Evolutionary conservation across 805 yeast species (phyloP).

Genomic region (Cyberlindnera sargentensis): DNA sequence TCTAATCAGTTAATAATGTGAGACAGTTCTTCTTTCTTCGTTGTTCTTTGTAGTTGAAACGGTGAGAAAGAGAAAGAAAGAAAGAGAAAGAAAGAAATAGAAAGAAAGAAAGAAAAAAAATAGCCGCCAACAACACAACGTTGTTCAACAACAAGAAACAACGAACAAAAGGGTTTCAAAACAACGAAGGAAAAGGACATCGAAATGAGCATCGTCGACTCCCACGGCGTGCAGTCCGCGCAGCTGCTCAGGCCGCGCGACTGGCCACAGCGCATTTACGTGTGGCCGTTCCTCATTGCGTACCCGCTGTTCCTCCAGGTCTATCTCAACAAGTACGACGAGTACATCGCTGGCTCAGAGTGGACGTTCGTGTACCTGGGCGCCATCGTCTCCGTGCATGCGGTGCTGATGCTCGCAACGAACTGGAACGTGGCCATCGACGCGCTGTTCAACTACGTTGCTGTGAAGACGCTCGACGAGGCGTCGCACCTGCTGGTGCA

Average conservation of each 20-base stretch:
- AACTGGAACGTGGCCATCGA: slow-evolving; percentile 79
- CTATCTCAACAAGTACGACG: slow-evolving; percentile 65
- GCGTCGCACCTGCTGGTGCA: slow-evolving; percentile 71
- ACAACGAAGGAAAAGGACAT: too few species aligned
- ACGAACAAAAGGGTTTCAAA: too few species aligned
- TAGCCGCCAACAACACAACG: too few species aligned
- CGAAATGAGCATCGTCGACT: slow-evolving; percentile 45
- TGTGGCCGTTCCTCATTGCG: slow-evolving; percentile 71
- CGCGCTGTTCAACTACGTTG: slow-evolving; percentile 59
- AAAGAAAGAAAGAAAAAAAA: too few species aligned
- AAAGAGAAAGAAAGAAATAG: too few species aligned
- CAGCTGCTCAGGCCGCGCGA: slow-evolving; percentile 68
- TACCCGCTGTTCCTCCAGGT: slow-evolving; percentile 70
- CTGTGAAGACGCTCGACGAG: slow-evolving; percentile 44
- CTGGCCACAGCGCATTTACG: slow-evolving; percentile 58
- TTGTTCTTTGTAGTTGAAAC: too few species aligned
- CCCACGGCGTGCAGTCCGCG: slow-evolving; percentile 65
- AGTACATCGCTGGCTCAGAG: slow-evolving; percentile 79
- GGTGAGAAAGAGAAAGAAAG: too few species aligned
- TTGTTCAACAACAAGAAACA: too few species aligned
- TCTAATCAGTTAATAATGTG: too few species aligned
- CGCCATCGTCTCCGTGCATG: slow-evolving; percentile 62
- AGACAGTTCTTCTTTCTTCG: too few species aligned
- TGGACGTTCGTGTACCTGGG: slow-evolving; percentile 93
- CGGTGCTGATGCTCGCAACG: slow-evolving; percentile 82